Conservation (phyloP, 371 early-diverging fungal species). For the Globomyces sp. region DNA sequence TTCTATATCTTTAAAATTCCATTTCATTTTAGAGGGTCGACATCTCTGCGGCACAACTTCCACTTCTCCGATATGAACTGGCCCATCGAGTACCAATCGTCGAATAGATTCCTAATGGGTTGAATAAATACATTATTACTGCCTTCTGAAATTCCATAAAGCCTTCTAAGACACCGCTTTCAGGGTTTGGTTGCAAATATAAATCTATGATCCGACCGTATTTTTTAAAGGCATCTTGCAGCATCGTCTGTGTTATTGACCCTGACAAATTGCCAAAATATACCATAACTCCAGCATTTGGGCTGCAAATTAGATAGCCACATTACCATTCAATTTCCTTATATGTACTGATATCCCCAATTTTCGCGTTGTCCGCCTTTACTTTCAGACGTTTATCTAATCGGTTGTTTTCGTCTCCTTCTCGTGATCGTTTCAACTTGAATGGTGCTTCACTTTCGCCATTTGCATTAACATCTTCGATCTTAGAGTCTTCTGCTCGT, state of each 20-base stretch:
- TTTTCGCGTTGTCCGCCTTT: constrained; percentile 12
- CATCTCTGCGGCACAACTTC: constrained; percentile 34
- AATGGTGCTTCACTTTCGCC: neutral
- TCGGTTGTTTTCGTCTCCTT: neutral
- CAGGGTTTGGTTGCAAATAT: constrained; percentile 31
- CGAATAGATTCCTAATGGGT: constrained; percentile 27
- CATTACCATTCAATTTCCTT: neutral
- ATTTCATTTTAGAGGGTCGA: constrained; percentile 33
- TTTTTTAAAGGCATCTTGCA: constrained; percentile 25
- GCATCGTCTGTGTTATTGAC: constrained; percentile 18
- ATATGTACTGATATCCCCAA: constrained; percentile 12
- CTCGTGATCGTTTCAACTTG: neutral
- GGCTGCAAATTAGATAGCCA: constrained; percentile 18
- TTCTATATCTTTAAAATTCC: constrained; percentile 38
- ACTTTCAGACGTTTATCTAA: constrained; percentile 5
- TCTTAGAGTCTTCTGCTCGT: neutral
- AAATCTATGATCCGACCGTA: constrained; percentile 37
- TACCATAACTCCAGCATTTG: constrained; percentile 43
- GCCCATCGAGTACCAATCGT: constrained; percentile 15
- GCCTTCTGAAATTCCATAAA: constrained; percentile 39
- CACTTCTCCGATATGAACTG: constrained; percentile 22
- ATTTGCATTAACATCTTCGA: neutral
- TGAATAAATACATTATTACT: neutral
- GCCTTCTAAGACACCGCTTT: constrained; percentile 35
- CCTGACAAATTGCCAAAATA: constrained; percentile 30